Conservation (phyloP, 2,329 filamentous ascomycete genomes). For the Monosporascus sp. region DNA sequence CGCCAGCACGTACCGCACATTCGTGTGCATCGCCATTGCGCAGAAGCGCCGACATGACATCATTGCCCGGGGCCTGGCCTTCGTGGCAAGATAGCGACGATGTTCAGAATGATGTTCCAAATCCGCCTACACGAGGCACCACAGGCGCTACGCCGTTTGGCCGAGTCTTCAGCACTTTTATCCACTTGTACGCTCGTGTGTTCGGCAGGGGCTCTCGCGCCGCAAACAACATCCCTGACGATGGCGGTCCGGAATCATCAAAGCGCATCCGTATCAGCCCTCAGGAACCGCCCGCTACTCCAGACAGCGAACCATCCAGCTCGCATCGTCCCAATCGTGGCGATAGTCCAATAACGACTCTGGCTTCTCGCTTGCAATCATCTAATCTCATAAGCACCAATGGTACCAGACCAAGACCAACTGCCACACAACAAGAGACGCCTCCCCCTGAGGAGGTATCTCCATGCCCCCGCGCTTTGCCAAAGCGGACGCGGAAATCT, state of each 20-base stretch:
- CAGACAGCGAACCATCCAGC: neutral
- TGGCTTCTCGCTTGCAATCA: too few species aligned
- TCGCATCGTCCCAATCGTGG: too few species aligned
- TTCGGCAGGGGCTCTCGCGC: neutral
- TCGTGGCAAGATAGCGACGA: slow-evolving; percentile 2
- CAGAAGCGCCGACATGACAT: neutral
- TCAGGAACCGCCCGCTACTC: neutral
- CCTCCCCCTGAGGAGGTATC: neutral
- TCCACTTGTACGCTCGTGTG: neutral
- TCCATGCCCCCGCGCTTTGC: too few species aligned
- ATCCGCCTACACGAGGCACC: neutral
- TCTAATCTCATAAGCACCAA: too few species aligned
- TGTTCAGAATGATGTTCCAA: neutral
- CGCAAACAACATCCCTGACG: neutral
- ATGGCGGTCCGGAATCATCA: neutral
- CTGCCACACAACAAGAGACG: neutral
- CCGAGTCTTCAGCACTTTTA: neutral
- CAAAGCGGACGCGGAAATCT: neutral
- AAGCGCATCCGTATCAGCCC: neutral
- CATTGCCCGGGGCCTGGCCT: slow-evolving; percentile 16
- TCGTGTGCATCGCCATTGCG: too few species aligned
- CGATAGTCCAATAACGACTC: too few species aligned
- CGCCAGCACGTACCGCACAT: neutral
- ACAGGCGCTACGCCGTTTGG: slow-evolving; percentile 5
- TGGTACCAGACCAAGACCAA: too few species aligned